phyloP scores from a whole-genome alignment of 1,284 basidiomycete species.

The Apiotrichum veenhuisii region DNA sequence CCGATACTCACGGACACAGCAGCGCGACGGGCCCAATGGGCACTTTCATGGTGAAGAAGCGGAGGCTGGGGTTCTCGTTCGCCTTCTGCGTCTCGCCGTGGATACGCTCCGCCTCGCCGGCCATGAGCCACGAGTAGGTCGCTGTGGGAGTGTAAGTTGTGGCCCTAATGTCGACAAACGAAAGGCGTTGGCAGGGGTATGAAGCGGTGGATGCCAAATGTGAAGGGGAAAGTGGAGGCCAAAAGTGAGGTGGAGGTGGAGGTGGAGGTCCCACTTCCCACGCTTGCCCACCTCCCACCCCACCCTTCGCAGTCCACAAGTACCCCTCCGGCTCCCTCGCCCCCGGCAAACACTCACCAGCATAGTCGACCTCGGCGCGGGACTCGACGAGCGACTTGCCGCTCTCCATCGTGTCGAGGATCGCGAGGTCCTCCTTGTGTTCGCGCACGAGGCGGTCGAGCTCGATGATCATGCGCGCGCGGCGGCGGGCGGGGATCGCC shows the following conservation, averaged over 20 bases:
- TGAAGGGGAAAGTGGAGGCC: not conserved
- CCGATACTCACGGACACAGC: conserved; percentile 35
- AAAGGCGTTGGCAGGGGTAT: not conserved
- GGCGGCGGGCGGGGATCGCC: conserved; percentile 12
- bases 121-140: conserved; percentile 26
- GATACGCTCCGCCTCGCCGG: conserved; percentile 69
- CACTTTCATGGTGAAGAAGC: conserved; percentile 48
- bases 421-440: conserved; percentile 25
- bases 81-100: conserved; percentile 58
- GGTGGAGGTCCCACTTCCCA: too few relatives aligned
- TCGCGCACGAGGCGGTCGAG: conserved; percentile 20
- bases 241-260: too few relatives aligned
- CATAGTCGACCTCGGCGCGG: conserved; percentile 69
- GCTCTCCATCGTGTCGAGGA: conserved; percentile 58
- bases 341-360: conserved; percentile 3
- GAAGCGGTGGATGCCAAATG: not conserved
- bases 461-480: conserved; percentile 22
- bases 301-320: too few relatives aligned
- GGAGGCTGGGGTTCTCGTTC: conserved; percentile 17
- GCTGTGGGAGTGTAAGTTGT: too few relatives aligned
- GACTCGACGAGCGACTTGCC: conserved; percentile 77
- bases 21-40: conserved; percentile 61
- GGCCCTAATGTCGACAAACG: not conserved
- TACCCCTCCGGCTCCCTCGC: not conserved
- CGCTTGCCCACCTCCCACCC: not conserved